Evolutionary conservation across 2,329 filamentous ascomycete genomes (phyloP), one percentile per base, ranked within the genome.

Genomic region (Neodidymelliopsis sp.): DNA sequence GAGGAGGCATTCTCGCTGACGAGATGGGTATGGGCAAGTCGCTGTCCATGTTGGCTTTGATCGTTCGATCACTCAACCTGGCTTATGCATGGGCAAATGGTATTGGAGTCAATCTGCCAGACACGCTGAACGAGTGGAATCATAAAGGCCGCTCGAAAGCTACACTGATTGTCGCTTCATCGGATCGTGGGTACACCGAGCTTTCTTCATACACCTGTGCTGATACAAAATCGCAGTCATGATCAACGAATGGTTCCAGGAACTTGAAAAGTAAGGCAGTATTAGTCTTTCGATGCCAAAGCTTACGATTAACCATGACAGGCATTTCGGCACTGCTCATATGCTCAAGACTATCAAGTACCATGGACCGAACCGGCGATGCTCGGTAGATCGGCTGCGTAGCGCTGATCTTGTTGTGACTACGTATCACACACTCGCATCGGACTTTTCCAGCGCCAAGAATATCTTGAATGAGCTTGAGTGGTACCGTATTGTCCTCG

Each of bases 21-120:
- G 82, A 84, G 49, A 85, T 84, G 82, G 83, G 83, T 0, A 76
- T 84, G 71, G 83, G 83, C 0, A 85, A 85, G 56, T 79, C 82
- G 0, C 69, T 84, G 6, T 79, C 79, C 2, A 76, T 80, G 0
- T 72, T 84, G 8, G 77, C 80, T 0, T 62, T 83, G 0, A 73
- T 83, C 15, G 60, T 77, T 3, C 70, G 71, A 12, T 79, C 77
- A 0, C 56, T 77, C 0, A 63, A 71, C 0, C 39, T 63, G 2
- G 77, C 73, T 2, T 60, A 59, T 9, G 16, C 58, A 7, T 80
- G 75, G 75, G 70, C 69, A 9, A 39, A 27, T 2, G 11, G 51
- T 10, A 13, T 25, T 13, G 10, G n/a, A 11, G 10, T 29, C 23
- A 40, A 19, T 6, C 1, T 34, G n/a, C 23, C 18, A 23, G 5